Base-by-base conservation (phyloP, 176 grass and related monocot genomes). In the Oryza glumipatula region DNA sequence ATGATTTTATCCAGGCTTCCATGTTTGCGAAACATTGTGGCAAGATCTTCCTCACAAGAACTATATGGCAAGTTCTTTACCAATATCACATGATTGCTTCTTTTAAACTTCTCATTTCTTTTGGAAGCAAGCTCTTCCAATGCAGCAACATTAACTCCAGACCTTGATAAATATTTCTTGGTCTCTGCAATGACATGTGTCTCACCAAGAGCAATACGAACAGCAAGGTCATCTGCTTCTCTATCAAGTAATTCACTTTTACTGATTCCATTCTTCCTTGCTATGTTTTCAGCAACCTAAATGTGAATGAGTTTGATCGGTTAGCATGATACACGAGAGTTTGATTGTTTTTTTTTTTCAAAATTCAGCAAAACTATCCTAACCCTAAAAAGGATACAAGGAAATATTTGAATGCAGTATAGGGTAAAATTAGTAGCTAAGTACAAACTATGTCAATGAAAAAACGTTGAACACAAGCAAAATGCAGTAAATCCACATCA, bases 61-160 rank as follows among this genome's bases (percentile, higher is more conserved):
- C 69, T 95, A 79, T 87, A 98, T 45, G 92, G 90, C 64, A 98
- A 93, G 77, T 98, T 98, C 85, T 98, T 98, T 47, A 98, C 87
- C 67, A 98, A 83, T 84, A 98, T 94, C 68, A 98, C 87, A 89
- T 92, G 91, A 70, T 95, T 93, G 89, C 93, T 98, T 88, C 96
- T 90, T 88, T 98, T 98, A 47, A 80, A 79, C 72, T 84, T 94
- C 35, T 98, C 93, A 16, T 78, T 87, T 88, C 79, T 93, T 83
- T 95, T 89, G 71, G 87, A 90, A 84, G 93, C 89, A 82, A 86
- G 63, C 90, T 92, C 96, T 87, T 98, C 93, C 74, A 98, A 82
- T 79, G 85, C 91, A 76, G 74, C 80, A 81, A 95, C 77, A 80
- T 98, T 92, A 85, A 95, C 51, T 72, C 96, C 96, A 86, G 91